Percentiles rank a stretch among this genome's conserved stretches.
These are phyloP conservation scores for Aspergillus arachidicola DNA, from an alignment of 2,329 filamentous ascomycete genomes.

Conservation along the genomic window DNA sequence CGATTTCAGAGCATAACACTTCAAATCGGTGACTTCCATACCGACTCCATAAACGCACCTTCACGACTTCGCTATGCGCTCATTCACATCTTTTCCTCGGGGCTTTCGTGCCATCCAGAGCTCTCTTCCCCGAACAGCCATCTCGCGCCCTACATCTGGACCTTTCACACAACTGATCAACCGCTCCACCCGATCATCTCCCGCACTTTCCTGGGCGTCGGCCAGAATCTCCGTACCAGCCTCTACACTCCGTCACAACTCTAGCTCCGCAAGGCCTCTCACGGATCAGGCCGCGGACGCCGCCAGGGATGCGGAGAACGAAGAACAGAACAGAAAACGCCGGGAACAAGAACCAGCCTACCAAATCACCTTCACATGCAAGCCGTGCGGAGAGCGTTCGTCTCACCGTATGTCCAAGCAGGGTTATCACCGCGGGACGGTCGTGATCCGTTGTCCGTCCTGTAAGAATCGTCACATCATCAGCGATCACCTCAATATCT, in stretches of 20 bases:
- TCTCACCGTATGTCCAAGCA: conserved; percentile 88
- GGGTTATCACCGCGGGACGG: conserved; percentile 88
- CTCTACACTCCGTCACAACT: conserved; percentile 32
- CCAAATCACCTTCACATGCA: conserved; percentile 89
- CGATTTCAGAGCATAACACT: background rate
- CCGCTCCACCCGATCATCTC: conserved; percentile 14
- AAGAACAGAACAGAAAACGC: conserved; percentile 39
- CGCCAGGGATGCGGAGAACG: conserved; percentile 35
- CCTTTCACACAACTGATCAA: conserved; percentile 25
- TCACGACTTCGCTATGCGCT: conserved; percentile 19
- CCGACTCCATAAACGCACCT: background rate
- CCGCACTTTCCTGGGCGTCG: background rate
- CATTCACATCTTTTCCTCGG: conserved; percentile 19
- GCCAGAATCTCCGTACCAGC: conserved; percentile 9
- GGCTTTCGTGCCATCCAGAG: conserved; percentile 25
- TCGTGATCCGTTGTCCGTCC: conserved; percentile 82
- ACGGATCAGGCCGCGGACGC: conserved; percentile 33
- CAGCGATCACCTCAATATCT: conserved; percentile 77
- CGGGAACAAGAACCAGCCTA: conserved; percentile 67
- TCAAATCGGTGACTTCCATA: background rate
- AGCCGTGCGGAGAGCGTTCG: conserved; percentile 78
- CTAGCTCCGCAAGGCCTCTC: conserved; percentile 28
- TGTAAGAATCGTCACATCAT: conserved; percentile 91
- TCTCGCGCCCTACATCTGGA: conserved; percentile 20
- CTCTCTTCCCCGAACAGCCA: conserved; percentile 19